A percentile compares a stretch with the other conserved stretches of the same genome.
Conservation (phyloP, 257 asterid species). For the Ocimum tenuiflorum region DNA sequence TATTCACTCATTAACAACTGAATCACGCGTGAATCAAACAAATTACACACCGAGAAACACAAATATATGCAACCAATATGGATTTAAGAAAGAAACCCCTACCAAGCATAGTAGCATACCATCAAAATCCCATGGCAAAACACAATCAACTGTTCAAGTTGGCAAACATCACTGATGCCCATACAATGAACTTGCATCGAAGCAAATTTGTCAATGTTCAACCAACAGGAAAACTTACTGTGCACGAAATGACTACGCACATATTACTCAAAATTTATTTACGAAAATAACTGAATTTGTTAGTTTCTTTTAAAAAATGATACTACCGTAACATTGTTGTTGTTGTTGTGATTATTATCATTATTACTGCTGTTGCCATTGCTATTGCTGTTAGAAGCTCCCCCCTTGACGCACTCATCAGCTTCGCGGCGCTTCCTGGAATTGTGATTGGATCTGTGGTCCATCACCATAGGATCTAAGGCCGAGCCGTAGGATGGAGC, state of each 20-base stretch:
- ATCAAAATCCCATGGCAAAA: conserved; percentile 3
- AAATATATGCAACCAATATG: not conserved
- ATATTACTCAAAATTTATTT: not conserved
- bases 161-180: not conserved
- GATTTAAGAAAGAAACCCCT: not conserved
- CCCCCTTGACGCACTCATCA: conserved; percentile 32
- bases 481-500: conserved; percentile 35
- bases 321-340: conserved; percentile 30
- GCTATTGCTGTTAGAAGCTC: conserved; percentile 44
- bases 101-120: too few relatives aligned
- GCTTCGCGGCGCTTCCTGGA: conserved; percentile 48
- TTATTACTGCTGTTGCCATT: conserved; percentile 15
- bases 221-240: not conserved
- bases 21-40: not conserved
- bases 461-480: conserved; percentile 44
- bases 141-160: conserved; percentile 15
- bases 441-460: conserved; percentile 33
- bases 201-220: not conserved
- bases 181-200: not conserved
- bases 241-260: not conserved
- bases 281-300: not conserved
- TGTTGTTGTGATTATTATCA: too few relatives aligned
- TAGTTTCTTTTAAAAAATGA: too few relatives aligned
- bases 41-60: not conserved
- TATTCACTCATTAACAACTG: not conserved